phyloP scores from a whole-genome alignment of 2,329 filamentous ascomycete species.

The Sporothrix curviconia region DNA sequence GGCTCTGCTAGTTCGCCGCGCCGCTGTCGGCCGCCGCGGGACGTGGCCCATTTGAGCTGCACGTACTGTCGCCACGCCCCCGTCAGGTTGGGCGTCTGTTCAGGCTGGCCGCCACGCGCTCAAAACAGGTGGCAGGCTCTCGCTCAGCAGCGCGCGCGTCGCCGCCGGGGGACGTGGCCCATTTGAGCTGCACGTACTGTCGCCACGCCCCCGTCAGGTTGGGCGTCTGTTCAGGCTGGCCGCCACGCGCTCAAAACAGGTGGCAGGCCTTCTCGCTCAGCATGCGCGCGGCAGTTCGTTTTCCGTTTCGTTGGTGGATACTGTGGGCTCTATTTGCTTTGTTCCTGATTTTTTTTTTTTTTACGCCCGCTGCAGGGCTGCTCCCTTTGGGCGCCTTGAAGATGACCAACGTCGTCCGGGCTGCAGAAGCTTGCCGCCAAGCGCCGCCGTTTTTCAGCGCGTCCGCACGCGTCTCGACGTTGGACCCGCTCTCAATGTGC shows the following conservation, averaged over 20 bases:
- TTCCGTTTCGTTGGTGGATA: too few relatives aligned
- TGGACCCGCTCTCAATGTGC: constrained; percentile 92
- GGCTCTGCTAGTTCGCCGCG: too few relatives aligned
- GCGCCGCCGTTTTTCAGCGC: constrained; percentile 79
- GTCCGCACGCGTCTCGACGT: constrained; percentile 95
- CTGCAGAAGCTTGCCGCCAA: constrained; percentile 98
- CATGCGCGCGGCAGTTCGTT: too few relatives aligned
- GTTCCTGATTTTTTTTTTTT: too few relatives aligned
- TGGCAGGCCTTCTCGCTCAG: constrained; percentile 85
- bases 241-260: constrained; percentile 83
- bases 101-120: constrained; percentile 78
- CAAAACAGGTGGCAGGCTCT: constrained; percentile 82
- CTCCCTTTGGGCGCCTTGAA: constrained; percentile 98
- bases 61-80: constrained; percentile 77
- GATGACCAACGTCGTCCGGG: constrained; percentile 89
- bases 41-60: constrained; percentile 68
- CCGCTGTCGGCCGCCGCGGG: too few relatives aligned
- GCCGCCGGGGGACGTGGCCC: too few relatives aligned
- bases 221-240: constrained; percentile 69
- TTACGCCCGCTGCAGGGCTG: constrained; percentile 82
- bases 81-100: constrained; percentile 73
- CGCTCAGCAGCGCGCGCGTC: constrained; percentile 73
- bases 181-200: constrained; percentile 77
- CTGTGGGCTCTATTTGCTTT: too few relatives aligned
- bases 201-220: constrained; percentile 72